Evolutionary conservation across 2,329 filamentous ascomycete genomes (phyloP).

Genomic region (Alternaria conjuncta): DNA sequence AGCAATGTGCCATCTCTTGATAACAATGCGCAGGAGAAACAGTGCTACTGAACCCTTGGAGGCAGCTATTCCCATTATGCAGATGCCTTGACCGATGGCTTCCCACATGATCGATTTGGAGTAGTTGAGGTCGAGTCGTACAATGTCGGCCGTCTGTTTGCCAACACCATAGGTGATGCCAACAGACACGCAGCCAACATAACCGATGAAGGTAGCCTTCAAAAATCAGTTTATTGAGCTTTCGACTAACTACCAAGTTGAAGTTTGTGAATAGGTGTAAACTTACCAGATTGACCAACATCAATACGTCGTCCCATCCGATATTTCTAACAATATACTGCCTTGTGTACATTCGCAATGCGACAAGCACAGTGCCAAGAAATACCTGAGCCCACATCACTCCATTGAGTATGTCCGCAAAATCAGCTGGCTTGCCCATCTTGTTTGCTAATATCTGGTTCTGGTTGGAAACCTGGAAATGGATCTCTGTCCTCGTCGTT

Average conservation of each 20-base stretch:
- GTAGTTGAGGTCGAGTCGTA: constrained; percentile 26
- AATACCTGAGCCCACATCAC: constrained; percentile 42
- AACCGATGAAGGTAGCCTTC: constrained; percentile 34
- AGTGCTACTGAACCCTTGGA: constrained; percentile 40
- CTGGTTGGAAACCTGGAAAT: neutral
- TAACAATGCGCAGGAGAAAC: constrained; percentile 42
- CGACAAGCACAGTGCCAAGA: constrained; percentile 33
- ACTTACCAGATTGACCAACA: constrained; percentile 36
- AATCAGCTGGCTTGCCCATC: constrained; percentile 32
- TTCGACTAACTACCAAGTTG: neutral
- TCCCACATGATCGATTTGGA: constrained; percentile 42
- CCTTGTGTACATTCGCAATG: constrained; percentile 36
- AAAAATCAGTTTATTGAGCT: neutral
- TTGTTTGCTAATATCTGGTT: neutral
- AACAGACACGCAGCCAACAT: constrained; percentile 31
- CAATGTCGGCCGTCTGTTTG: constrained; percentile 29
- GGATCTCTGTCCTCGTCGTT: neutral
- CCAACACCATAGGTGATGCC: constrained; percentile 38
- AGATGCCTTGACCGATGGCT: constrained; percentile 39
- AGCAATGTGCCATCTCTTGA: constrained; percentile 34
- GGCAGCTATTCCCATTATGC: constrained; percentile 41
- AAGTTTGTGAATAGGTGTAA: neutral
- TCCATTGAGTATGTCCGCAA: constrained; percentile 30
- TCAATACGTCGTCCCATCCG: constrained; percentile 40
- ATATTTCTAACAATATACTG: constrained; percentile 34